Evolutionary conservation across 2,329 filamentous ascomycete genomes (phyloP).

Genomic region (Claviceps quebecensis): DNA sequence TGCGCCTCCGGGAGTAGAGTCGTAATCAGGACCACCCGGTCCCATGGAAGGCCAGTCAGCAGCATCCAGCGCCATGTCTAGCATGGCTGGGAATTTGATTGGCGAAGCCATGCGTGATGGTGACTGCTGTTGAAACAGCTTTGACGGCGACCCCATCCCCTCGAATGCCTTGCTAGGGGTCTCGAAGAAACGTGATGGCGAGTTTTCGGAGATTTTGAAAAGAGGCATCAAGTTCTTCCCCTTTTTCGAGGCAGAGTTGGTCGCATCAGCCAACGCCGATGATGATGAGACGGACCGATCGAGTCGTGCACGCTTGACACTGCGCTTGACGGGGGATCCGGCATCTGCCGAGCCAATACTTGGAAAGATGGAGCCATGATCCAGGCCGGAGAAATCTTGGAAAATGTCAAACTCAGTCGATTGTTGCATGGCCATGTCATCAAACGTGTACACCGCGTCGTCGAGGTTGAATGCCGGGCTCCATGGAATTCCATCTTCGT

Average conservation of each 20-base stretch:
- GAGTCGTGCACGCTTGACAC: constrained; percentile 42
- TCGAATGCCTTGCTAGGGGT: constrained; percentile 46
- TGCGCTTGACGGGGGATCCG: constrained; percentile 55
- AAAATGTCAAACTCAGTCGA: constrained; percentile 51
- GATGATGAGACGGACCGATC: constrained; percentile 50
- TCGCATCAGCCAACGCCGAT: constrained; percentile 47
- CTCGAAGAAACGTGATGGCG: constrained; percentile 27
- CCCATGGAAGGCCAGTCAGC: constrained; percentile 25
- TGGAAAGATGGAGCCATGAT: constrained; percentile 19
- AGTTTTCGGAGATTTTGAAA: constrained; percentile 32
- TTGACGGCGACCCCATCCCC: constrained; percentile 40
- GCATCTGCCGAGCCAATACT: constrained; percentile 33
- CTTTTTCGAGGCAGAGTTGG: constrained; percentile 37
- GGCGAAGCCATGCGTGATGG: constrained; percentile 30
- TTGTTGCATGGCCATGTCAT: constrained; percentile 35
- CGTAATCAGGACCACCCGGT: constrained; percentile 26
- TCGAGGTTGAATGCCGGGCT: constrained; percentile 55
- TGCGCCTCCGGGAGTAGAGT: constrained; percentile 21
- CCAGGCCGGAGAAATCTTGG: constrained; percentile 19
- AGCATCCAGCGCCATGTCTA: constrained; percentile 23
- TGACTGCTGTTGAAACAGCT: constrained; percentile 26
- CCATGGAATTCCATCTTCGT: constrained; percentile 40
- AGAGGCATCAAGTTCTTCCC: constrained; percentile 35
- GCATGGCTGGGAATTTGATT: constrained; percentile 29
- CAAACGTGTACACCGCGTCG: constrained; percentile 34